Base-by-base conservation (phyloP, 2,329 filamentous ascomycete genomes). In the Alternaria arbusti region DNA sequence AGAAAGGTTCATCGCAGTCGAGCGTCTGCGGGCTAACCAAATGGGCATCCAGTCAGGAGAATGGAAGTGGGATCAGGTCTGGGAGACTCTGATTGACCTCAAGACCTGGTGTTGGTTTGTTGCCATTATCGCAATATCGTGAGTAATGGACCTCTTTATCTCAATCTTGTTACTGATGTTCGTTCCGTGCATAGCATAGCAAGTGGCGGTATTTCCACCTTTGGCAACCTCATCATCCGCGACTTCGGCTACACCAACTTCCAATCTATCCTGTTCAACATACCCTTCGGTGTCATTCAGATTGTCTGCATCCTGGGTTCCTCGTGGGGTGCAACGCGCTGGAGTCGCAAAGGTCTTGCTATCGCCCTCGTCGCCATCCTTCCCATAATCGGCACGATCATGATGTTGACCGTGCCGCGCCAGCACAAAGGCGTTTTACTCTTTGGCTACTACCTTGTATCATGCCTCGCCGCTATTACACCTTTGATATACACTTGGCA, bases 11-110 rank as follows among this genome's bases (percentile, higher is more conserved):
- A 67, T 71, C 43, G 71, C 71, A 0, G 66, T 70, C 3, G 68
- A 73, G 52, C 66, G 72, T 20, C 45, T 74, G 6, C 46, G 66
- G 6, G 64, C 67, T 2, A 72, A 73, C 26, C 69, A 72, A 36
- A 74, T 72, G 23, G 91, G 89, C 26, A 84, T 86, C 36, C 89
- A 92, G 54, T 91, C 93, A 72, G 82, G 86, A 49, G 87, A 90
- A 0, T 96, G 92, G 92, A 87, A 93, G 81, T 95, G 91, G 91
- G 86, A 95, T 47, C 71, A 74, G 50, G 63, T 72, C 2, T 64
- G 67, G 59, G 71, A 74, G 47, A 72, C 70, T 7, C 56, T 72
- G 10, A 36, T 66, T 6, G 71, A 74, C 43, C 63, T 71, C n/a
- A 73, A 74, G 45, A 73, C 70, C 7, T 74, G 80, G 79, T 74